Evolutionary conservation across 2,329 filamentous ascomycete species (phyloP).

Genomic region (Rhexocercosporidium sp.): DNA sequence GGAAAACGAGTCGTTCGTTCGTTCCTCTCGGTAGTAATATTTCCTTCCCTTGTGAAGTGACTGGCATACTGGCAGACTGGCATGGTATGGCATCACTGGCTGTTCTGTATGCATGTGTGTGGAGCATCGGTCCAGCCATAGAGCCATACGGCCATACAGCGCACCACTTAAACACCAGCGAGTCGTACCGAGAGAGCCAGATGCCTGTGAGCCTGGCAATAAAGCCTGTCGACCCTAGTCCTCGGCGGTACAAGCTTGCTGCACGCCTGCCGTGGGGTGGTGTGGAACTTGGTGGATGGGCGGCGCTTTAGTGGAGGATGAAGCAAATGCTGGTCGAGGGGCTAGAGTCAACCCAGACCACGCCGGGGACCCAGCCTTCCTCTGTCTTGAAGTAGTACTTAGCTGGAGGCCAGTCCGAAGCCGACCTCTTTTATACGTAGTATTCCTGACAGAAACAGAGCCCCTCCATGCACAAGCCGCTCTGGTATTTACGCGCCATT

Average conservation of each 20-base stretch:
- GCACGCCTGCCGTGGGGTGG: conserved; percentile 8
- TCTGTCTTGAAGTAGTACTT: too few relatives aligned
- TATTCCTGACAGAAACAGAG: background rate
- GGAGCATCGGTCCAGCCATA: too few relatives aligned
- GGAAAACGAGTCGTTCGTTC: conserved; percentile 13
- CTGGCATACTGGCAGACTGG: background rate
- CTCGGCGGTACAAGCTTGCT: background rate
- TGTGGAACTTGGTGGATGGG: background rate
- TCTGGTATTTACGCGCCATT: background rate
- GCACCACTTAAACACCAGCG: conserved; percentile 1
- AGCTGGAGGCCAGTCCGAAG: background rate
- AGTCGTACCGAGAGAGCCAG: conserved; percentile 14
- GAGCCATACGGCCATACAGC: too few relatives aligned
- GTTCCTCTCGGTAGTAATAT: conserved; percentile 15
- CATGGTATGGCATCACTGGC: background rate
- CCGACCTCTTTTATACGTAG: background rate
- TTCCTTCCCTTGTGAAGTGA: background rate
- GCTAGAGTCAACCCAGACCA: conserved; percentile 8
- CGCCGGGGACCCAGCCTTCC: conserved; percentile 1
- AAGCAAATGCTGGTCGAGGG: conserved; percentile 4
- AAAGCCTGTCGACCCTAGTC: background rate
- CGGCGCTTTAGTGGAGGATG: conserved; percentile 5
- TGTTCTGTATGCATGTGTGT: background rate
- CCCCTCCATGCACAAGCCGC: background rate
- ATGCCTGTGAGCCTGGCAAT: conserved; percentile 4